Percentiles rank a stretch among this genome's conserved stretches.
Evolutionary conservation across 2,329 filamentous ascomycete species (phyloP).

Genomic region (Coniella lustricola): DNA sequence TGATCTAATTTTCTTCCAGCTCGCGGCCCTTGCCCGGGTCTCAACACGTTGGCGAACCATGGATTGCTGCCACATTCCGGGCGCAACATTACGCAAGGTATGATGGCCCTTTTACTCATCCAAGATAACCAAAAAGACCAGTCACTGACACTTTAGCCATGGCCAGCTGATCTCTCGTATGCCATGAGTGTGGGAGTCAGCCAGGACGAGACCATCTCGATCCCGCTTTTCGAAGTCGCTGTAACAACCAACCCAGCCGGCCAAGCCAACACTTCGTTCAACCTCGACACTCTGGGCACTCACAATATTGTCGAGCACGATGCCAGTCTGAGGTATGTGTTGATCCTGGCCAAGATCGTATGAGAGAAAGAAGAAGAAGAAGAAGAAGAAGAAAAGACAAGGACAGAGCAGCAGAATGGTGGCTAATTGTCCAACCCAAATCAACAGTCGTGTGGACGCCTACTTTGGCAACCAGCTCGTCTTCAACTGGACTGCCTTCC

Average conservation of each 20-base stretch:
- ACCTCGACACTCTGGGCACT: slow-evolving; percentile 29
- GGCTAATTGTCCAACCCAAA: too few species aligned
- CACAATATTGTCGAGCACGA: slow-evolving; percentile 44
- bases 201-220: slow-evolving; percentile 6
- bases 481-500: slow-evolving; percentile 45
- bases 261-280: background rate
- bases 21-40: slow-evolving; percentile 7
- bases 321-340: slow-evolving; percentile 35
- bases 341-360: too few species aligned
- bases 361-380: background rate
- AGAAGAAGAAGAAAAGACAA: too few species aligned
- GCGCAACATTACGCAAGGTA: slow-evolving; percentile 9
- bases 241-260: slow-evolving; percentile 5
- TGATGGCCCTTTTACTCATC: background rate
- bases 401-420: too few species aligned
- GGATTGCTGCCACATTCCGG: slow-evolving; percentile 9
- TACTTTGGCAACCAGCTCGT: slow-evolving; percentile 42
- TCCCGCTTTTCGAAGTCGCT: slow-evolving; percentile 4
- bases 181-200: slow-evolving; percentile 8
- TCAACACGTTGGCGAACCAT: slow-evolving; percentile 11
- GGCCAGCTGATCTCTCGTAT: background rate
- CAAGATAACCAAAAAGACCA: background rate
- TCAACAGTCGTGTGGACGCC: slow-evolving; percentile 37
- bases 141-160: background rate
- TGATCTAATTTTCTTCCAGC: background rate